These are phyloP conservation scores for Hortiboletus campestris DNA, from an alignment of 768 basidiomycete genomes.

Conservation along the genomic window DNA sequence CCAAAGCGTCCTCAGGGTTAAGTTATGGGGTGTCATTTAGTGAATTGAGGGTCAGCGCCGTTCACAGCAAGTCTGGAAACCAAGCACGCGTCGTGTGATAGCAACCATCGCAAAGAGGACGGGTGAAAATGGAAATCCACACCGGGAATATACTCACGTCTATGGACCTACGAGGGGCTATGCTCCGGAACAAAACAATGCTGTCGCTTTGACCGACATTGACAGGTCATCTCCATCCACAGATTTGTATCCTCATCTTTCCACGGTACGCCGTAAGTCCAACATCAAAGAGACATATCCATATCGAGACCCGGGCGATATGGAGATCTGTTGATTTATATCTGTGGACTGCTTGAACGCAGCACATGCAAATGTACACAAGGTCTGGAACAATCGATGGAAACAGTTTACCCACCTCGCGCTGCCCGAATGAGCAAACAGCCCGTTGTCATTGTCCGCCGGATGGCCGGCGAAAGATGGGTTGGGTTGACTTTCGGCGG, in stretches of 20 bases:
- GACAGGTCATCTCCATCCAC: not conserved
- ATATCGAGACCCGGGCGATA: not conserved
- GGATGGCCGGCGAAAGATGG: too few relatives aligned
- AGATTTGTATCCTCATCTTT: not conserved
- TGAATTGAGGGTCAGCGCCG: not conserved
- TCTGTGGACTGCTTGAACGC: not conserved
- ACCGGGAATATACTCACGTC: not conserved
- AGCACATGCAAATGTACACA: too few relatives aligned
- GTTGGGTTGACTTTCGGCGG: not conserved
- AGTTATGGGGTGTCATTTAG: not conserved
- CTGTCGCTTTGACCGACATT: not conserved
- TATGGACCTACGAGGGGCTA: conserved; percentile 2
- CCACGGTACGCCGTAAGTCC: not conserved
- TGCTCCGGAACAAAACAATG: conserved; percentile 2
- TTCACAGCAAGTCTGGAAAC: not conserved
- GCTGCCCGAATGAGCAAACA: not conserved
- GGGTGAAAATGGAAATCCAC: not conserved
- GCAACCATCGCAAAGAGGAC: not conserved
- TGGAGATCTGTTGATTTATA: not conserved
- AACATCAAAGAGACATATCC: not conserved
- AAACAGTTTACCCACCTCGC: not conserved
- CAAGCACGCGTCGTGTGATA: not conserved
- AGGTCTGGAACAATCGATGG: not conserved
- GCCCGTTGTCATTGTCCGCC: not conserved
- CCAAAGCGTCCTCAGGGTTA: conserved; percentile 1